Conservation (phyloP, 371 early-diverging fungal species). For the Choanephora cucurbitarum region DNA sequence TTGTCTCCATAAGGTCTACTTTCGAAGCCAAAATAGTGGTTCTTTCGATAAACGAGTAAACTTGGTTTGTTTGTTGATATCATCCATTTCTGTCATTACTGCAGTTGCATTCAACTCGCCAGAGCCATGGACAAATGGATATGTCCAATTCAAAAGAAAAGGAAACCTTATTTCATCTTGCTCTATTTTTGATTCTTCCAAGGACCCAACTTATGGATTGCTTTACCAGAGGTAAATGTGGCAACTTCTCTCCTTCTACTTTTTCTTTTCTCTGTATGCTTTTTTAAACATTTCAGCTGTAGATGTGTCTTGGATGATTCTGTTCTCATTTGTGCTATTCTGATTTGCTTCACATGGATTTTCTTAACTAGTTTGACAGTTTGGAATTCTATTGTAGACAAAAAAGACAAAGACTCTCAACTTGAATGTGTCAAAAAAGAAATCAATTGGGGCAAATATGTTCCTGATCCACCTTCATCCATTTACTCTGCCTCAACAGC, state of each 20-base stretch:
- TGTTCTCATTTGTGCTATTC: constrained; percentile 14
- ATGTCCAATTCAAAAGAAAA: constrained; percentile 23
- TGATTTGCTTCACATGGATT: constrained; percentile 14
- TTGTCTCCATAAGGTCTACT: constrained; percentile 28
- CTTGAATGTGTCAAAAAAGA: constrained; percentile 7
- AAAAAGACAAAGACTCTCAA: constrained; percentile 1
- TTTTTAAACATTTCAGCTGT: not conserved
- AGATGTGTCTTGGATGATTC: constrained; percentile 23
- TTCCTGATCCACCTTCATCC: constrained; percentile 19
- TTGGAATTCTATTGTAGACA: constrained; percentile 1
- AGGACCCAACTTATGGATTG: constrained; percentile 33
- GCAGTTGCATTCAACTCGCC: constrained; percentile 22
- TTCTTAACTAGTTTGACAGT: constrained; percentile 1
- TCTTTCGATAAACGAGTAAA: constrained; percentile 31
- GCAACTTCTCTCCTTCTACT: not conserved
- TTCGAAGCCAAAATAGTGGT: constrained; percentile 17
- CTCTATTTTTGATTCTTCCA: constrained; percentile 20
- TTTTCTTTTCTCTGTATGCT: not conserved
- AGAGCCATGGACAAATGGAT: constrained; percentile 41
- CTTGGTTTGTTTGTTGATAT: constrained; percentile 21
- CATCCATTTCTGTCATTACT: constrained; percentile 19
- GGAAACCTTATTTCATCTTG: constrained; percentile 32
- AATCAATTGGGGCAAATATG: constrained; percentile 22
- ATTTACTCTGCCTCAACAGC: constrained; percentile 12
- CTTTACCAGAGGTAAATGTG: constrained; percentile 44